phyloP scores from a whole-genome alignment of 352 stramenopile species.

The Phytophthora tubulina region DNA sequence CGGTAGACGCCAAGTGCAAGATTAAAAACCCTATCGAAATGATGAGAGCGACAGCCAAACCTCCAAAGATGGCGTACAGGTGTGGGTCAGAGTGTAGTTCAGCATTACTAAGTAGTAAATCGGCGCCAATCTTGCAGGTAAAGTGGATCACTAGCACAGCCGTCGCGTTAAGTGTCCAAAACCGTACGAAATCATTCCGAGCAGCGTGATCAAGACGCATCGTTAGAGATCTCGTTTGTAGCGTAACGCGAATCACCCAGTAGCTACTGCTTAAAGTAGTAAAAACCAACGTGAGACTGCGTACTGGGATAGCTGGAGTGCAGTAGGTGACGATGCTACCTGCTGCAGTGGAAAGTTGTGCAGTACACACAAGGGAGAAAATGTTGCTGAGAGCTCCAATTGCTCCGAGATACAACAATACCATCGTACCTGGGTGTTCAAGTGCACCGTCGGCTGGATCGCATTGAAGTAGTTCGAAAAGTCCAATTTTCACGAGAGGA shows the following conservation, averaged over 20 bases:
- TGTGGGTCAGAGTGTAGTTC: conserved; percentile 49
- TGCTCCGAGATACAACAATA: conserved; percentile 50
- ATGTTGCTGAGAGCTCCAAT: conserved; percentile 56
- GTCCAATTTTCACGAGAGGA: conserved; percentile 11
- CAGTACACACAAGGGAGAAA: conserved; percentile 49
- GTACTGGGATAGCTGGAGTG: conserved; percentile 42
- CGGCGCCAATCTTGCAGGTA: conserved; percentile 35
- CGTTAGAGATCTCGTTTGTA: conserved; percentile 40
- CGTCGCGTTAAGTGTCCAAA: conserved; percentile 31
- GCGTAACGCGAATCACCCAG: conserved; percentile 49
- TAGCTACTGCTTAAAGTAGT: conserved; percentile 52
- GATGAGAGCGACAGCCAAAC: conserved; percentile 37
- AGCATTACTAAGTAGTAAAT: conserved; percentile 39
- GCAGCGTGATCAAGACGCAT: conserved; percentile 38
- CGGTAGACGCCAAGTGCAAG: conserved; percentile 30
- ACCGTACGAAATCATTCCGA: conserved; percentile 37
- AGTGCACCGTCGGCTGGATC: conserved; percentile 43
- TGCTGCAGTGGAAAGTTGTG: conserved; percentile 34
- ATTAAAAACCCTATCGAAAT: conserved; percentile 41
- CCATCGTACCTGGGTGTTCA: conserved; percentile 43
- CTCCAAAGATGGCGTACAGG: conserved; percentile 51
- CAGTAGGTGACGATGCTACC: conserved; percentile 51
- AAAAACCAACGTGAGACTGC: conserved; percentile 44
- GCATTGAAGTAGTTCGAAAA: conserved; percentile 35
- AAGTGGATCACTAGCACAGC: conserved; percentile 43